A percentile compares a stretch with the other conserved stretches of the same genome.
phyloP scores from a whole-genome alignment of 306 rosid species.

The Cicer arietinum region DNA sequence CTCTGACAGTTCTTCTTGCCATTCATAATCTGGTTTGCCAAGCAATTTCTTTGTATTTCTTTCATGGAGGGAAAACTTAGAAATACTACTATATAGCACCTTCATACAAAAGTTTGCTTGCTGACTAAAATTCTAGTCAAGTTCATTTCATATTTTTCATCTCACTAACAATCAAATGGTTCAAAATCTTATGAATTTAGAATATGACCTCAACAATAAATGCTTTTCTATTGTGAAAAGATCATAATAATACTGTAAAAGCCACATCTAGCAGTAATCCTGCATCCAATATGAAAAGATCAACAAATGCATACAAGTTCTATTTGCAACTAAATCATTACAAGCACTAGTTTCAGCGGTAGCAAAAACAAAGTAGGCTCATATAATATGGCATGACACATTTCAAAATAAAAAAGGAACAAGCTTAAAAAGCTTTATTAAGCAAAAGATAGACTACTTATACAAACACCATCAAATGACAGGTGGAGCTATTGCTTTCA shows the following conservation, averaged over 20 bases:
- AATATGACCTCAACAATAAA: background rate
- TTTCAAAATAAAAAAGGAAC: conserved; percentile 33
- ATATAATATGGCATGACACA: conserved; percentile 38
- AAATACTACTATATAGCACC: too few relatives aligned
- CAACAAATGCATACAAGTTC: conserved; percentile 28
- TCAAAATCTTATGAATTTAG: background rate
- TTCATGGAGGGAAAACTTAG: too few relatives aligned
- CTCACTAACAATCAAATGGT: background rate
- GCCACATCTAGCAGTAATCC: background rate
- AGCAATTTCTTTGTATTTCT: background rate
- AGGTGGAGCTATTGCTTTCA: conserved; percentile 48
- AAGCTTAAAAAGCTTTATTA: conserved; percentile 63
- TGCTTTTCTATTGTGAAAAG: conserved; percentile 12
- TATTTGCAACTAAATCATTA: conserved; percentile 44
- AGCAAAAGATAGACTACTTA: conserved; percentile 54
- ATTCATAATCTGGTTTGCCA: background rate
- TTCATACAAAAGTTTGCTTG: background rate
- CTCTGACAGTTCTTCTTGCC: background rate
- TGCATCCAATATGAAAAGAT: conserved; percentile 15
- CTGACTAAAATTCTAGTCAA: background rate
- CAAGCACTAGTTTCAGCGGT: conserved; percentile 44
- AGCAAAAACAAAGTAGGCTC: conserved; percentile 32
- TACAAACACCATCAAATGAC: conserved; percentile 53
- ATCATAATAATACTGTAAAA: background rate
- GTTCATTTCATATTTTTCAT: background rate